Percentiles rank a stretch among this genome's conserved stretches.
Conservation (phyloP, 2,329 filamentous ascomycete genomes). For the Neonectria neomacrospora region DNA sequence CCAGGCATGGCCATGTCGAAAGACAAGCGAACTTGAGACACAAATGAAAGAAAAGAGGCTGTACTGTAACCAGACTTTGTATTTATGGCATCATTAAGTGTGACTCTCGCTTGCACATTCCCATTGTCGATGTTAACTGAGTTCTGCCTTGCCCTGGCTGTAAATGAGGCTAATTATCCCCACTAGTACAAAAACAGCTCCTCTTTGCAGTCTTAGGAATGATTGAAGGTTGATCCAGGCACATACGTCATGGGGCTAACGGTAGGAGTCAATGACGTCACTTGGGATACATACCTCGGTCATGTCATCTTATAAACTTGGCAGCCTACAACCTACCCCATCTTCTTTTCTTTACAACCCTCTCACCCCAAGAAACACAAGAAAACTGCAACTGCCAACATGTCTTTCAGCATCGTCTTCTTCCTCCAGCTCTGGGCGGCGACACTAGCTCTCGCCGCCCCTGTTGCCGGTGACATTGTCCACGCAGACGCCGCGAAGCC, state of each 20-base stretch:
- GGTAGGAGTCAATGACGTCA: not conserved
- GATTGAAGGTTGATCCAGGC: not conserved
- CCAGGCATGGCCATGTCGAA: too few relatives aligned
- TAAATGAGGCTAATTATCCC: too few relatives aligned
- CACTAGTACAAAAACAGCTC: too few relatives aligned
- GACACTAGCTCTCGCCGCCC: constrained; percentile 61
- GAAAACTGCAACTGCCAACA: not conserved
- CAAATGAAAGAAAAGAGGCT: too few relatives aligned
- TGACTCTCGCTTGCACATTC: too few relatives aligned
- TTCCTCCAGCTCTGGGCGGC: constrained; percentile 55
- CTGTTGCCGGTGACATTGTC: constrained; percentile 44
- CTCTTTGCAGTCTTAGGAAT: too few relatives aligned
- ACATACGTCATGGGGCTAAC: not conserved
- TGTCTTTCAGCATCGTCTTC: constrained; percentile 1
- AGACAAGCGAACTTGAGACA: too few relatives aligned
- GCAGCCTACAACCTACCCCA: not conserved
- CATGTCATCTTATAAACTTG: not conserved
- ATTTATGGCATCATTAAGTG: too few relatives aligned
- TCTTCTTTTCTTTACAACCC: not conserved
- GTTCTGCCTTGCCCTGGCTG: too few relatives aligned
- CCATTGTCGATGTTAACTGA: too few relatives aligned
- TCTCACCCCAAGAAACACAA: not conserved
- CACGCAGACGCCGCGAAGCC: constrained; percentile 53
- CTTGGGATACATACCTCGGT: not conserved
- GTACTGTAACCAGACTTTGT: too few relatives aligned